Evolutionary conservation across 1,139 yeast genomes (phyloP).

Genomic region (Pichia inconspicua): DNA sequence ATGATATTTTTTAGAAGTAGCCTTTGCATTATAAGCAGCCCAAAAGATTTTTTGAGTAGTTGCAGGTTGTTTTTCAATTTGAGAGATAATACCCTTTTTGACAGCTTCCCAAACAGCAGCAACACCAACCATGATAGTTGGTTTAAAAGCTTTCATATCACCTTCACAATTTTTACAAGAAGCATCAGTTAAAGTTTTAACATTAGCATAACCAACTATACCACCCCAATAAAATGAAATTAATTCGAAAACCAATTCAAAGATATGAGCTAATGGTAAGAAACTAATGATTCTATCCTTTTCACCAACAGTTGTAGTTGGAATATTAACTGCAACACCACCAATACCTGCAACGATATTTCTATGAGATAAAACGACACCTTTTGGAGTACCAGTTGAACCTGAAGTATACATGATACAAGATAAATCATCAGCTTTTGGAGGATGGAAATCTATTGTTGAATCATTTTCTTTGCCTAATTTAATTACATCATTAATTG

Average conservation of each 20-base stretch:
- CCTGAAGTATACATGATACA: conserved; percentile 99
- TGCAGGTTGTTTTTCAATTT: conserved; percentile 60
- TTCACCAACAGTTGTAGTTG: conserved; percentile 41
- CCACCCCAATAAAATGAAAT: conserved; percentile 84
- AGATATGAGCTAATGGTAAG: conserved; percentile 92
- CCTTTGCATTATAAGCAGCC: conserved; percentile 76
- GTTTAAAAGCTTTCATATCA: conserved; percentile 80
- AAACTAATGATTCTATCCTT: conserved; percentile 75
- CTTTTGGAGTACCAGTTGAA: conserved; percentile 96
- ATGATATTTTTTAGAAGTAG: conserved; percentile 49
- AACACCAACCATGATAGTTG: conserved; percentile 95
- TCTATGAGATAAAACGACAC: conserved; percentile 77
- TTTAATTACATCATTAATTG: conserved; percentile 57
- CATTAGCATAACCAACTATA: conserved; percentile 81
- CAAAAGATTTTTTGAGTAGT: conserved; percentile 78
- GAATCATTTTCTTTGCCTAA: conserved; percentile 44
- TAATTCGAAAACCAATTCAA: conserved; percentile 85
- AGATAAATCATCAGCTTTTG: conserved; percentile 67
- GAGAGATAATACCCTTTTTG: conserved; percentile 81
- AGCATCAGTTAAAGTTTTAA: conserved; percentile 79
- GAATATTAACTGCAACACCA: conserved; percentile 67
- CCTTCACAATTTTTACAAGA: conserved; percentile 81
- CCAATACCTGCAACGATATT: conserved; percentile 79
- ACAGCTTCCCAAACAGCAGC: conserved; percentile 98
- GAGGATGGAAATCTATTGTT: conserved; percentile 37